Conservation (phyloP, 2,329 filamentous ascomycete species). For the Aspergillus sojae region DNA sequence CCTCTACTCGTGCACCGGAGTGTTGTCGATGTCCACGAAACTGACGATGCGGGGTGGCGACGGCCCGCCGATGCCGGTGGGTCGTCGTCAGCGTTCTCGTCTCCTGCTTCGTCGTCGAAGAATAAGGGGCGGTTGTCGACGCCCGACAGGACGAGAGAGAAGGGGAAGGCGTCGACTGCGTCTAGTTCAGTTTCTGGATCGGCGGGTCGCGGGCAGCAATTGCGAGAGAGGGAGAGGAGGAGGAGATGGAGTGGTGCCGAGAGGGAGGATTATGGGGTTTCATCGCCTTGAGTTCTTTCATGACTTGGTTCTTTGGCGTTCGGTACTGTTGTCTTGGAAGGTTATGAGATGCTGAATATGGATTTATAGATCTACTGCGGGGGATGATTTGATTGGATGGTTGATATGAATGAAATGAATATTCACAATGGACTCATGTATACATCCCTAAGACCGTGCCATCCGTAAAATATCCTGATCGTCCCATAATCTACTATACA, state of each 20-base stretch:
- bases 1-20: slow-evolving; percentile 17
- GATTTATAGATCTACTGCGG: background rate
- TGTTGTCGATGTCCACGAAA: slow-evolving; percentile 26
- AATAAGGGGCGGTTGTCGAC: slow-evolving; percentile 16
- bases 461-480: slow-evolving; percentile 9
- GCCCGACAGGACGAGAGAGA: slow-evolving; percentile 16
- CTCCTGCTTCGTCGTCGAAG: slow-evolving; percentile 14
- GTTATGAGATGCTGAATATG: background rate
- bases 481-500: slow-evolving; percentile 11
- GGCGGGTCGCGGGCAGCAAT: slow-evolving; percentile 14
- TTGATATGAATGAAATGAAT: background rate
- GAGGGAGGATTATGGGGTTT: slow-evolving; percentile 16
- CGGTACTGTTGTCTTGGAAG: background rate
- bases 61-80: slow-evolving; percentile 7
- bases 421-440: slow-evolving; percentile 9
- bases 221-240: slow-evolving; percentile 23
- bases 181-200: background rate
- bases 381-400: background rate
- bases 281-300: slow-evolving; percentile 8
- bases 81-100: slow-evolving; percentile 7
- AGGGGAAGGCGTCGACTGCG: background rate
- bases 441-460: slow-evolving; percentile 7
- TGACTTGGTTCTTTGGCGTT: background rate
- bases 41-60: slow-evolving; percentile 27
- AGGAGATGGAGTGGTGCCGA: slow-evolving; percentile 25